Base-by-base conservation (phyloP, 1,284 basidiomycete genomes). In the Tranzscheliella williamsii region DNA sequence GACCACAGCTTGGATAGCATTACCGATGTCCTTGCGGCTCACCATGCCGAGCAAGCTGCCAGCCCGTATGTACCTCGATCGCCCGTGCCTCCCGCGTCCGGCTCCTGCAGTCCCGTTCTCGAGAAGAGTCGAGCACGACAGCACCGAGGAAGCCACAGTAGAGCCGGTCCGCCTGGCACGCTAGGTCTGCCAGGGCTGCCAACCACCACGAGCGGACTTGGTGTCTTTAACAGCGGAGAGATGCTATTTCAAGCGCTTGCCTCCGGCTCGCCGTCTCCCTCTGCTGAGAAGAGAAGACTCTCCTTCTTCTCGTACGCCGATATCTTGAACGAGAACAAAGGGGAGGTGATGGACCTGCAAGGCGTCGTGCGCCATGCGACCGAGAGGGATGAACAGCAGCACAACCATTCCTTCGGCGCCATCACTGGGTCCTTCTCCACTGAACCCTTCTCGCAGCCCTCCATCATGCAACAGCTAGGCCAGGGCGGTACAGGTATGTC, bases 231-330 rank as follows among this genome's bases (percentile, higher is more conserved):
- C 30, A 48, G 44, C 12, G 45, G 52, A 12, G 51, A 61, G 30
- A 38, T 27, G n/a, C 47, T 57, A 9, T 54, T 64, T 18, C 50
- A 53, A 18, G 46, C 61, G 5, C 50, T 64, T 16, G 56, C 62
- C 2, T 55, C 51, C 8, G 62, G 62, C 2, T 51, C 56, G 12
- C 52, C 61, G 3, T 57, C 61, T 30, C 52, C 52, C 5, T 54
- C 52, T 12, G 53, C 55, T 5, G 68, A 68, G 26, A 67, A 67
- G 42, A 61, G 70, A n/a, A 48, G 73, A 2, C 51, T 76, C 4
- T 66, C 60, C 15, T 75, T 75, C 51, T 72, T 76, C 43, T 62
- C 68, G 23, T 76, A 76, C 34, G 60, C 72, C 21, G 69, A 76
- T 37, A 65, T 76, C 16, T 46, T 74, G 36, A 73, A 73, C 44